phyloP scores from a whole-genome alignment of 2,329 filamentous ascomycete genomes.

The Botrytis tulipae region DNA sequence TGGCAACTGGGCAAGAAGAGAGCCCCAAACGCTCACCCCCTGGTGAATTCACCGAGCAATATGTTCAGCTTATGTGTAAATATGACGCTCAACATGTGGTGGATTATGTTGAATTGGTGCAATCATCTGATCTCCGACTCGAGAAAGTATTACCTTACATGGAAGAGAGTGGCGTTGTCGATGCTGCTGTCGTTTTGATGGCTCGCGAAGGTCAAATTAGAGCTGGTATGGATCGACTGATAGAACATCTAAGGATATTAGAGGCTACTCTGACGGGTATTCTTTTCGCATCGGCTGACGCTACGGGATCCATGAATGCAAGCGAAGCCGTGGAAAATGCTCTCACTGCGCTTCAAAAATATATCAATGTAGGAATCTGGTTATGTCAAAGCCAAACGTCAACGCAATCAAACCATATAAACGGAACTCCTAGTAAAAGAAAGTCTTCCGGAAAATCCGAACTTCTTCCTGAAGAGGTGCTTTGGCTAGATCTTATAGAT shows the following conservation, averaged over 20 bases:
- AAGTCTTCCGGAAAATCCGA: conserved; percentile 44
- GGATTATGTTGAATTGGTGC: conserved; percentile 75
- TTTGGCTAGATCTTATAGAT: conserved; percentile 63
- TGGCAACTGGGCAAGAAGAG: conserved; percentile 42
- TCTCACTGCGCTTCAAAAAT: conserved; percentile 78
- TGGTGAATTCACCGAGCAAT: conserved; percentile 71
- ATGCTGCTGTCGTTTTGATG: conserved; percentile 89
- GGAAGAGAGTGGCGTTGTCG: conserved; percentile 85
- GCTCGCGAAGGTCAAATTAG: conserved; percentile 81
- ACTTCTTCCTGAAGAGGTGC: conserved; percentile 52
- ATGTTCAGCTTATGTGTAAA: conserved; percentile 86
- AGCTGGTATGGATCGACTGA: conserved; percentile 79
- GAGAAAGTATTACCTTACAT: conserved; percentile 81
- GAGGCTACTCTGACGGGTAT: conserved; percentile 76
- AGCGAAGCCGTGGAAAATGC: conserved; percentile 71
- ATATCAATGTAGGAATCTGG: conserved; percentile 91
- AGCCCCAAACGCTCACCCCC: conserved; percentile 43
- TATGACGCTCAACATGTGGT: conserved; percentile 81
- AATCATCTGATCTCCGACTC: conserved; percentile 74
- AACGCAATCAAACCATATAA: conserved; percentile 43
- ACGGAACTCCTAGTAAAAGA: conserved; percentile 49
- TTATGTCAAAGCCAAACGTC: conserved; percentile 84
- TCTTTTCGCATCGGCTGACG: conserved; percentile 58
- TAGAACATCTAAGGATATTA: conserved; percentile 76
- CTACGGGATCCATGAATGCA: conserved; percentile 52